phyloP scores from a whole-genome alignment of 495 filamentous ascomycete species.

The Trichodelitschia bisporula region DNA sequence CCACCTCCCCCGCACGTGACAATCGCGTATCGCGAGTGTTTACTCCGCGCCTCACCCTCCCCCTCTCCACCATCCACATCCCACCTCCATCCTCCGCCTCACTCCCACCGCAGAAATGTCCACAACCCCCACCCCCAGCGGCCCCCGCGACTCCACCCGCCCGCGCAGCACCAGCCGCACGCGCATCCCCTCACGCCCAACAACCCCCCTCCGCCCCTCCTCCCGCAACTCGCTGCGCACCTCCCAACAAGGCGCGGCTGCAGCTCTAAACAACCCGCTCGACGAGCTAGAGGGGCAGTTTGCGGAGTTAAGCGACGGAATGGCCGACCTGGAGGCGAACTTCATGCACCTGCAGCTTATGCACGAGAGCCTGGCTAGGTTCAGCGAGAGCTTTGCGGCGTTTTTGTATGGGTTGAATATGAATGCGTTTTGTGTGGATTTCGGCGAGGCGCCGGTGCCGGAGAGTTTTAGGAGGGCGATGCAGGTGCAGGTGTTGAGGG shows the following conservation, averaged over 20 bases:
- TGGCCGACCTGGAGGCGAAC: constrained; percentile 88
- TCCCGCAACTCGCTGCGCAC: constrained; percentile 74
- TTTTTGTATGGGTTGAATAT: constrained; percentile 94
- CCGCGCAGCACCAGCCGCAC: constrained; percentile 23
- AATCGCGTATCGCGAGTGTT: no score
- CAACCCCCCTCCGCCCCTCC: constrained; percentile 75
- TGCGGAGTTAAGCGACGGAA: constrained; percentile 78
- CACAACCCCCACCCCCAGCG: constrained; percentile 7
- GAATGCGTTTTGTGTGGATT: constrained; percentile 98
- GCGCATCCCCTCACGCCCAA: constrained; percentile 41
- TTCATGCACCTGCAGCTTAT: constrained; percentile 93
- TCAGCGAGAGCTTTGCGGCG: constrained; percentile 86
- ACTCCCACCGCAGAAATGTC: no score
- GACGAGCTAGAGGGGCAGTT: constrained; percentile 70
- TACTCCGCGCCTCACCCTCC: no score
- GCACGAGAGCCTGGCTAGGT: constrained; percentile 84
- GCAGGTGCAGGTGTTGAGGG: constrained; percentile 1
- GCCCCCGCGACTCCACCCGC: constrained; percentile 6
- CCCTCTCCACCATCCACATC: no score
- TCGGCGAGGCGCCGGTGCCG: constrained; percentile 55
- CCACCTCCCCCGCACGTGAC: no score
- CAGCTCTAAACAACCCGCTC: constrained; percentile 43
- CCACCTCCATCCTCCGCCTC: no score
- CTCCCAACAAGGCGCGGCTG: constrained; percentile 20
- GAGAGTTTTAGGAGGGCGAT: constrained; percentile 48